These are phyloP conservation scores for Claviceps capensis DNA, from an alignment of 2,329 filamentous ascomycete species.

Conservation along the genomic window DNA sequence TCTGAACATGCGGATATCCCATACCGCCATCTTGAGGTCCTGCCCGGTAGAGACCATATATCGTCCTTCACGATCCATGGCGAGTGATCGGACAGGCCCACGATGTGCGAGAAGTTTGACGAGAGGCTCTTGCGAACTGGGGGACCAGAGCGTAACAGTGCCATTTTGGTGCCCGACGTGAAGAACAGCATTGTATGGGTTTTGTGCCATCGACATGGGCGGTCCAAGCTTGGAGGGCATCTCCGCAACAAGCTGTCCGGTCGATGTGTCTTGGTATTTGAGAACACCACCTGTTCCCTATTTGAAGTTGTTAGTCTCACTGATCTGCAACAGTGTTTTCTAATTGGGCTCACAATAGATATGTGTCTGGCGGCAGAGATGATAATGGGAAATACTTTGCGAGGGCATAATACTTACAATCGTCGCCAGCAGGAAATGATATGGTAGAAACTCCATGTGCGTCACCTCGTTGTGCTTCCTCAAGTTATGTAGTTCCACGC, in stretches of 20 bases:
- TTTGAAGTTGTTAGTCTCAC: background rate
- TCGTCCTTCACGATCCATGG: constrained; percentile 75
- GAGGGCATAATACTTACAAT: constrained; percentile 40
- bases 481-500: constrained; percentile 84
- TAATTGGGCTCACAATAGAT: background rate
- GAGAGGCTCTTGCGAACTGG: constrained; percentile 71
- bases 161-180: constrained; percentile 93
- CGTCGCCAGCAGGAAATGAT: constrained; percentile 86
- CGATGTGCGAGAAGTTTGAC: constrained; percentile 85
- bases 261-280: constrained; percentile 92
- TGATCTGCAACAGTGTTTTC: background rate
- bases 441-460: constrained; percentile 90
- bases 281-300: constrained; percentile 69
- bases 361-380: background rate
- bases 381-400: background rate
- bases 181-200: constrained; percentile 82
- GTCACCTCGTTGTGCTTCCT: constrained; percentile 83
- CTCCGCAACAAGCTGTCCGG: constrained; percentile 76
- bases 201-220: constrained; percentile 73
- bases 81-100: constrained; percentile 74
- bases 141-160: constrained; percentile 89
- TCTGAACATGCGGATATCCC: constrained; percentile 90
- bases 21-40: constrained; percentile 83
- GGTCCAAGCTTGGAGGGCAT: constrained; percentile 73
- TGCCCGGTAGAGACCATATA: constrained; percentile 95